Percentiles rank a stretch among this genome's conserved stretches.
These are phyloP conservation scores for Punctularia strigosozonata DNA, from an alignment of 768 basidiomycete genomes.

Conservation along the genomic window DNA sequence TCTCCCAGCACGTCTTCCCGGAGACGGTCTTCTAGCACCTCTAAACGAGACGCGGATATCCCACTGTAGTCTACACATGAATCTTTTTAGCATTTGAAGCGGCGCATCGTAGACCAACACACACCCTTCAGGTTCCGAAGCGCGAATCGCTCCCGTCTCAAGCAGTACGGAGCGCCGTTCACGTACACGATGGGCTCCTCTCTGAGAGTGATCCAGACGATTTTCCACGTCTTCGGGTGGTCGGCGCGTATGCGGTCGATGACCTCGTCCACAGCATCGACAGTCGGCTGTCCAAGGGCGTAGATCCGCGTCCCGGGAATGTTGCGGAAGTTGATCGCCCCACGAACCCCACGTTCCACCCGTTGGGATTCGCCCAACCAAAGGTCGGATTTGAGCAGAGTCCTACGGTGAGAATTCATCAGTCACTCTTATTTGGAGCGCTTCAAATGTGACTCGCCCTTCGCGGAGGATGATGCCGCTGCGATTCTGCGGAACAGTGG, in stretches of 20 bases:
- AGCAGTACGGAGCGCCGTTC: conserved; percentile 86
- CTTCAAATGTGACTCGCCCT: conserved; percentile 35
- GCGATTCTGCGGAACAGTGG: conserved; percentile 48
- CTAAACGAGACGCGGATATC: conserved; percentile 82
- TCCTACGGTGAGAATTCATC: conserved; percentile 28
- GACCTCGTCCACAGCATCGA: conserved; percentile 78
- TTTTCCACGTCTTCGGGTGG: conserved; percentile 46
- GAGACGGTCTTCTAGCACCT: conserved; percentile 83
- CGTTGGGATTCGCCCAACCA: conserved; percentile 69
- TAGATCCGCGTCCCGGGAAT: conserved; percentile 75
- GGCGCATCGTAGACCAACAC: conserved; percentile 4
- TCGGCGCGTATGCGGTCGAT: conserved; percentile 47
- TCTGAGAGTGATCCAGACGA: conserved; percentile 89
- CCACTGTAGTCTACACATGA: conserved; percentile 75
- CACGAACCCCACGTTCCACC: conserved; percentile 62
- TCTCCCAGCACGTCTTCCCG: conserved; percentile 83
- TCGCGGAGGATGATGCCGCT: conserved; percentile 90
- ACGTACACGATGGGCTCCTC: conserved; percentile 90
- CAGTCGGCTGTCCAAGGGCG: conserved; percentile 86
- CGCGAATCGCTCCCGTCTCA: conserved; percentile 75
- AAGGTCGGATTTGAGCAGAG: conserved; percentile 85
- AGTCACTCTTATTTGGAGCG: neutral
- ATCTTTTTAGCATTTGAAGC: neutral
- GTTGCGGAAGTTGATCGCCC: conserved; percentile 91
- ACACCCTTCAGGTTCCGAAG: conserved; percentile 90